Percentiles rank a stretch among this genome's conserved stretches.
Conservation (phyloP, 2,329 filamentous ascomycete species). For the Moelleriella libera region DNA sequence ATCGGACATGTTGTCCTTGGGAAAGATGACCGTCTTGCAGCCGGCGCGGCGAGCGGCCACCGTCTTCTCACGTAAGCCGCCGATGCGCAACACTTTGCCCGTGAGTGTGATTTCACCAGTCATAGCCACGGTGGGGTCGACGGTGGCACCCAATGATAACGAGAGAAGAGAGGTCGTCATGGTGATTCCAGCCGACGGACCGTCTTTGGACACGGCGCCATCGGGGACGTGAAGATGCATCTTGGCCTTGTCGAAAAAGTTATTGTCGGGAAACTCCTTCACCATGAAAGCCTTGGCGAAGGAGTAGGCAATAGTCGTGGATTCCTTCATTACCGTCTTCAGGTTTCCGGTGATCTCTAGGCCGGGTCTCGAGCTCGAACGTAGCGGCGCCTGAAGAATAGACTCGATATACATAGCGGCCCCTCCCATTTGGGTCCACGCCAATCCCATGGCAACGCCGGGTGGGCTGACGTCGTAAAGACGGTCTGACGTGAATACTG, state of each 20-base stretch:
- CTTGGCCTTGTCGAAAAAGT: slow-evolving; percentile 91
- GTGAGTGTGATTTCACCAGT: slow-evolving; percentile 95
- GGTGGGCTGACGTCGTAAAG: slow-evolving; percentile 88
- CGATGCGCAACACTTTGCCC: slow-evolving; percentile 90
- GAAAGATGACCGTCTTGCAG: slow-evolving; percentile 88
- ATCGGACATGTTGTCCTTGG: slow-evolving; percentile 87
- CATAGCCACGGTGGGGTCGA: slow-evolving; percentile 88
- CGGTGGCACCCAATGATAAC: slow-evolving; percentile 61
- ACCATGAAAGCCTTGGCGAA: slow-evolving; percentile 87
- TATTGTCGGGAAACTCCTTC: slow-evolving; percentile 72
- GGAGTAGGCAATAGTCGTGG: slow-evolving; percentile 85
- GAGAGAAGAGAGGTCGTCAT: slow-evolving; percentile 93
- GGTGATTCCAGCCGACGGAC: slow-evolving; percentile 83
- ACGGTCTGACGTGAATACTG: slow-evolving; percentile 88
- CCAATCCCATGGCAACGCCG: slow-evolving; percentile 93
- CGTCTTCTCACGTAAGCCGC: slow-evolving; percentile 90
- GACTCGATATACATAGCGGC: slow-evolving; percentile 95
- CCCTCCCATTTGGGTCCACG: slow-evolving; percentile 95
- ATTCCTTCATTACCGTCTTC: slow-evolving; percentile 97
- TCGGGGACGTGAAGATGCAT: slow-evolving; percentile 95
- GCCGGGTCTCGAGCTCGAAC: slow-evolving; percentile 57
- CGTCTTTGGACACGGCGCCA: slow-evolving; percentile 91
- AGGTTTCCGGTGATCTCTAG: slow-evolving; percentile 91
- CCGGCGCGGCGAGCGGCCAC: slow-evolving; percentile 87
- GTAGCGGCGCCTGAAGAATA: slow-evolving; percentile 75